phyloP scores from a whole-genome alignment of 2,329 filamentous ascomycete species.

The Epicoccum sorghinum region DNA sequence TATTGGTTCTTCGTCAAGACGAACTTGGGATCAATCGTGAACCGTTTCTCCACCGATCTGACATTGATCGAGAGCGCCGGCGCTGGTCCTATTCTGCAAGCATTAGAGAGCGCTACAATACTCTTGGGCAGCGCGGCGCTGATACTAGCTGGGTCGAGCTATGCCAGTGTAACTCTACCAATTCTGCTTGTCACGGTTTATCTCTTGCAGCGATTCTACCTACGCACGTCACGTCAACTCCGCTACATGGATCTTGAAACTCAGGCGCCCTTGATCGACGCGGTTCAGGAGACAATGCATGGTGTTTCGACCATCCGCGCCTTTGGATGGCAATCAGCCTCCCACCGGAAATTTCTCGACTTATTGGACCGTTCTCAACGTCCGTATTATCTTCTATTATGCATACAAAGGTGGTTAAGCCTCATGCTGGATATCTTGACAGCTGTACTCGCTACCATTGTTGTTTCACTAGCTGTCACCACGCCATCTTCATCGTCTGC shows the following conservation, averaged over 20 bases:
- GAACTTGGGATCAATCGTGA: not conserved
- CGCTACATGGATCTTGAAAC: not conserved
- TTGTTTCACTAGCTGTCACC: not conserved
- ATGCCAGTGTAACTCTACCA: not conserved
- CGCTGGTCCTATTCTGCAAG: not conserved
- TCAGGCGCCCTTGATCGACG: not conserved
- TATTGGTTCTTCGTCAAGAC: conserved; percentile 1
- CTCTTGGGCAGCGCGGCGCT: not conserved
- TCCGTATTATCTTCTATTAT: not conserved
- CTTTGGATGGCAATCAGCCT: not conserved
- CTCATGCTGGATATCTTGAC: not conserved
- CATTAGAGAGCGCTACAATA: not conserved
- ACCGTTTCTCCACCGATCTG: not conserved
- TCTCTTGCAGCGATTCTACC: not conserved
- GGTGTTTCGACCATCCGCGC: not conserved
- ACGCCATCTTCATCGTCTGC: not conserved
- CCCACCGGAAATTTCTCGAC: not conserved
- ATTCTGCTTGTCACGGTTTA: not conserved
- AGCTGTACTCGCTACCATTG: not conserved
- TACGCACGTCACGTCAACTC: not conserved
- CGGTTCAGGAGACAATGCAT: not conserved
- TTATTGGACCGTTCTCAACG: not conserved
- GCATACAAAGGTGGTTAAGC: not conserved
- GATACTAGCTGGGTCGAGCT: not conserved
- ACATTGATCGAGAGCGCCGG: not conserved